Base-by-base conservation (phyloP, 306 rosid species). In the Sicyos baderoa region DNA sequence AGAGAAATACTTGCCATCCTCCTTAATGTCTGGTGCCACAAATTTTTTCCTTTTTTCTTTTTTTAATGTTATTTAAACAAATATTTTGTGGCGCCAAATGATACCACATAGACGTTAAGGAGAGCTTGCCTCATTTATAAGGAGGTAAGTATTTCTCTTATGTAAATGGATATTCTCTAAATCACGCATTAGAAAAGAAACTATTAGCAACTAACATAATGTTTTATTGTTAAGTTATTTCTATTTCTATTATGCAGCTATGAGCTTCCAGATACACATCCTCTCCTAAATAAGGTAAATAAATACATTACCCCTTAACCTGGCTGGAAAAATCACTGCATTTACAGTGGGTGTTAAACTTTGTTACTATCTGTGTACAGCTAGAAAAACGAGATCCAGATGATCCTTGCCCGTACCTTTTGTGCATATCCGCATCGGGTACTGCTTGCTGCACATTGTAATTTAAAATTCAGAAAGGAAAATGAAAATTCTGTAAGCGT, bases 381-480 rank as follows among this genome's bases (percentile, higher is more conserved):
- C 29, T 66, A 1, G 54, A 72, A 23, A 76, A 21, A 19, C 70
- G 83, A 66, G 85, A 79, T 3, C 18, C 4, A 0, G 32, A 76
- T 22, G 95, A 90, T 76, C 84, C 80, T 10, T 48, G 54, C 12
- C 87, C 76, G 6, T 90, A 86, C 72, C 86, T 86, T 68, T 54
- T 90, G 15, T 78, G 81, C 9, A 52, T 78, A 73, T 84, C 86
- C 82, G 29, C 74, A 10, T 13, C 72, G 84, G 88, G 91, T 90
- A 81, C 45, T 14, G 19, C 50, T 58, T 27, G 64, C 6, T 58
- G 44, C 11, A 13, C 5, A 58, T 25, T 58, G 64, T 58, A 7
- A 4, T 54, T 0, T 10, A 23, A 22, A 12, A 10, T 9, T 21
- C 10, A 0, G 8, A 7, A 21, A 23, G 0, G 16, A 11, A 58